A percentile compares a stretch with the other conserved stretches of the same genome.
phyloP scores from a whole-genome alignment of 2,329 filamentous ascomycete species.

The Epicoccum nigrum region DNA sequence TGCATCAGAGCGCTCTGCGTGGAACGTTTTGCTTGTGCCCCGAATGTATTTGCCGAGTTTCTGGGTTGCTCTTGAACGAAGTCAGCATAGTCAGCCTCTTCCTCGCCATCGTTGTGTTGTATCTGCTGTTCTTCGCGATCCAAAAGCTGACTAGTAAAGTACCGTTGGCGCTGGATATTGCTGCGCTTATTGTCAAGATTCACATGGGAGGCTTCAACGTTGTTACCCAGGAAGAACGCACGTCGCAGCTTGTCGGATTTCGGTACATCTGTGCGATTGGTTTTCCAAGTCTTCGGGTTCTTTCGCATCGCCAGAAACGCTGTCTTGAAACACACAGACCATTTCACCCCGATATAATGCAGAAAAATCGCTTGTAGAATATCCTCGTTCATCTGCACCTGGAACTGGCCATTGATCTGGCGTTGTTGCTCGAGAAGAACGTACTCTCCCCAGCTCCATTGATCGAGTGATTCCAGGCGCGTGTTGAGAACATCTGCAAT shows the following conservation, averaged over 20 bases:
- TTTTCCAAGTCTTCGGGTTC: constrained; percentile 27
- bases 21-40: too few relatives aligned
- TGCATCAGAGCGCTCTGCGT: too few relatives aligned
- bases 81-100: constrained; percentile 32
- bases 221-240: constrained; percentile 32
- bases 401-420: constrained; percentile 37
- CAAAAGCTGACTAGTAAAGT: constrained; percentile 37
- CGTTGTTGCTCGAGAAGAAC: constrained; percentile 38
- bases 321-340: constrained; percentile 41
- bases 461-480: constrained; percentile 33
- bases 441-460: constrained; percentile 40
- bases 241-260: constrained; percentile 32
- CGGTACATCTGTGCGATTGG: constrained; percentile 20
- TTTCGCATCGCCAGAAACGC: constrained; percentile 28
- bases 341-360: constrained; percentile 41
- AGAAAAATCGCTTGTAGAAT: constrained; percentile 43
- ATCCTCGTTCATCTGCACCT: constrained; percentile 40
- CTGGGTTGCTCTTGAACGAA: background rate
- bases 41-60: too few relatives aligned
- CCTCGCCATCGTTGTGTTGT: constrained; percentile 38
- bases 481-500: constrained; percentile 43
- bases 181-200: constrained; percentile 31
- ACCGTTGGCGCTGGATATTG: constrained; percentile 25
- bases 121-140: constrained; percentile 30
- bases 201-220: background rate